Evolutionary conservation across 805 yeast genomes (phyloP), one percentile per base, ranked within the genome.

Genomic region (Wickerhamiella musiphila): DNA sequence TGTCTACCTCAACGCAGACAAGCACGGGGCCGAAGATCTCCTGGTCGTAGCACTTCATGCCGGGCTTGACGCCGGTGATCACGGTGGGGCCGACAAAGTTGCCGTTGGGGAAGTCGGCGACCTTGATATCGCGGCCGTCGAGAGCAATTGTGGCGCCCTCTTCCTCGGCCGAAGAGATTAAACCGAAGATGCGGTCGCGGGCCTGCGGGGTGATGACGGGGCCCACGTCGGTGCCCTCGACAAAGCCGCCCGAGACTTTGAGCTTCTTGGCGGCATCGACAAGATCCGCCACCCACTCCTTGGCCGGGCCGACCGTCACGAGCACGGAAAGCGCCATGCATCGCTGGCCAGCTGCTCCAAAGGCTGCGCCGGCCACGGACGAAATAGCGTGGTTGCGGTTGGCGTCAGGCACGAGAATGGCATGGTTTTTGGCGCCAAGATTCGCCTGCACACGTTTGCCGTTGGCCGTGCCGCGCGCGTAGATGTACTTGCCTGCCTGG

Each of bases 331-430:
- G 70, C 8, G 81, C 78, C 78, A 76, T 71, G 57, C 86, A 76
- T 50, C 83, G 69, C 62, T 76, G 86, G 39, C 84, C 86, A 13
- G 84, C 83, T 32, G 84, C 83, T 20, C 84, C 82, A 53, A 76
- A 76, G 16, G 82, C 78, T 33, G 84, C 82, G 31, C 81, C 77
- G 36, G 63, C 71, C 29, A 76, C 57, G 34, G 78, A 73, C 48
- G 69, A 71, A 43, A 76, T 57, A 30, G 78, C 66, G 39, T 68
- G 69, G 39, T 58, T 54, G 52, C 70, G 68, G 55, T 73, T 68
- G 29, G 82, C 81, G 46, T 76, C 84, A 12, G 83, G 81, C 40
- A 73, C 58, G 12, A 76, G 69, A 34, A 77, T 65, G 47, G 76
- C 66, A 53, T 76, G 86, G 61, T 76, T 76, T 58, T 76, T 76